Evolutionary conservation across 2,329 filamentous ascomycete species (phyloP), one percentile per base, ranked within the genome.

Genomic region (Polytolypa hystricis): DNA sequence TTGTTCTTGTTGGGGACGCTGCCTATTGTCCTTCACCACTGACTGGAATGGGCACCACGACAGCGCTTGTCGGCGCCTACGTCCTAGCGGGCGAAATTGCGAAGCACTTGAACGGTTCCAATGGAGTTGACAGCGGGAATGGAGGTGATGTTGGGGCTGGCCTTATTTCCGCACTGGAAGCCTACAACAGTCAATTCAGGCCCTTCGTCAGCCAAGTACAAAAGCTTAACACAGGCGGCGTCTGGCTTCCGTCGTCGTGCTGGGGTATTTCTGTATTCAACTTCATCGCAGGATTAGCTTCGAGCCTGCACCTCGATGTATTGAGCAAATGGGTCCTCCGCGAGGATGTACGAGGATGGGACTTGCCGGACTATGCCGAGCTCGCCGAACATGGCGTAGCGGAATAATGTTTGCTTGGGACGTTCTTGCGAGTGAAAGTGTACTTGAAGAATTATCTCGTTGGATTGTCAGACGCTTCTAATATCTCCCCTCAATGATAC

Each of bases 1-100:
- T 74, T 2, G 64, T 60, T 1, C 54, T 75, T 0, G 35, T 76
- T 0, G 74, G 73, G 0, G 73, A 79, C 42, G 69, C 74, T 1
- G 71, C 55, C 0, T 69, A 66, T 45, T 66, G 63, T 16, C 69
- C 71, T 0, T 61, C 64, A 0, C 61, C 65, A 0, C 42, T 67
- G 3, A 68, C 65, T 0, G 74, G 73, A 0, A 64, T 69, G 56
- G 72, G 73, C 0, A 73, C 70, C 0, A 67, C 65, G 2, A 45
- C 59, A 0, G 64, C 65, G 0, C 47, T 77, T 0, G 48, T 69
- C 0, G 66, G 66, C 11, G 51, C 51, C 5, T 54, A 53, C 38
- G 28, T 52, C 17, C 44, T 54, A 6, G 51, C 47, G 15, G 50
- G 50, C 10, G 51, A 74, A 52, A 52, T 71, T 10, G 49, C 51